Base-by-base conservation (phyloP, 139 green algal genomes). In the Picochlorum sp. region DNA sequence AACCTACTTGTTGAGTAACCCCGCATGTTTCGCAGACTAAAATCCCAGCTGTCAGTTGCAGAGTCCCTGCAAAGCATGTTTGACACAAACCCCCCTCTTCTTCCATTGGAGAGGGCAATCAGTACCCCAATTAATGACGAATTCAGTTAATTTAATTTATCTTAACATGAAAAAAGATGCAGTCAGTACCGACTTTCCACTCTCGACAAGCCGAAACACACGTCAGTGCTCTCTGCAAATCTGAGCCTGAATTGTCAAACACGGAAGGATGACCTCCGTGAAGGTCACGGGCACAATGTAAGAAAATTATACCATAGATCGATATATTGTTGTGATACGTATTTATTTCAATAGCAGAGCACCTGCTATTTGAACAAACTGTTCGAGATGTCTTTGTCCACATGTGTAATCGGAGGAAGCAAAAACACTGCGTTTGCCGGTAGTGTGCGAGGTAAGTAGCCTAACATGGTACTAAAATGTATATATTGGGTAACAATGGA, bases 1-100 rank as follows among this genome's bases (percentile, higher is more conserved):
- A 8, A 34, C 23, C 21, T 20, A 38, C 73, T 72, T 80, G 73
- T 15, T 45, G 16, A 14, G 66, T 34, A 21, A 21, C 68, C 10
- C 73, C 73, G 52, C 73, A 80, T 5, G 58, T 56, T 7, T 74
- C 70, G 30, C 73, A 80, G 6, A 78, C 62, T 38, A 80, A 57
- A 54, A 78, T 73, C 15, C 73, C 73, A 32, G 65, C n/a, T 15
- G 60, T 49, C n/a, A 80, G 20, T 32, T 60, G 51, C 51, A 78
- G 26, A 16, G 26, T 13, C 18, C 71, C 71, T 8, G 28, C n/a
- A 24, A 50, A 78, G 65, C 71, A 78, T 11, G 56, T 46, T 14
- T 46, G 16, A 26, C 71, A 78, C 14, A 18, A n/a, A 21, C 32
- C 64, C 3, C 65, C 60, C 0, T 72, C 65, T 57, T 47, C 16